phyloP scores from a whole-genome alignment of 2,329 filamentous ascomycete species.

The Alternaria dauci region DNA sequence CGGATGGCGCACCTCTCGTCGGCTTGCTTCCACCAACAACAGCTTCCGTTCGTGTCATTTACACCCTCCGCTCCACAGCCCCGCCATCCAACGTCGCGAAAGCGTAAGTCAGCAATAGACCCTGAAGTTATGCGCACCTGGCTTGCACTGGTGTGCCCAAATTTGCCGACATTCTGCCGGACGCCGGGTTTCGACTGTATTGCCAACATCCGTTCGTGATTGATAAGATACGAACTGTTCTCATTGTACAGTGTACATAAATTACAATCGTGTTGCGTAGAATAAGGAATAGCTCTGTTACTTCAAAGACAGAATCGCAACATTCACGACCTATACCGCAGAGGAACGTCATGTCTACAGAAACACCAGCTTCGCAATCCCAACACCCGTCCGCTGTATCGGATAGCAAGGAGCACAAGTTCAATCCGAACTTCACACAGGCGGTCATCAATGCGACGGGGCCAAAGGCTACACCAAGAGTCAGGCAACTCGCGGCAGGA shows the following conservation, averaged over 20 bases:
- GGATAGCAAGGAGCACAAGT: slow-evolving; percentile 52
- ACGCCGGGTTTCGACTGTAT: slow-evolving; percentile 1
- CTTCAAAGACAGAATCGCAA: neutral
- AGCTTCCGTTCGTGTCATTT: slow-evolving; percentile 24
- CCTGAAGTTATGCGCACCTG: neutral
- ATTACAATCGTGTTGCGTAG: neutral
- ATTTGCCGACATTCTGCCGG: slow-evolving; percentile 11
- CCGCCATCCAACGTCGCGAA: slow-evolving; percentile 15
- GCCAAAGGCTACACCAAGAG: slow-evolving; percentile 70
- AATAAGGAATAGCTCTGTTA: neutral
- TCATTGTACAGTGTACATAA: neutral
- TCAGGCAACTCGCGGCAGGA: slow-evolving; percentile 68
- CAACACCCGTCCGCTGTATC: slow-evolving; percentile 19
- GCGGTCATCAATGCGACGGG: slow-evolving; percentile 77
- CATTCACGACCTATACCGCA: neutral
- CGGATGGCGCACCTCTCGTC: slow-evolving; percentile 30
- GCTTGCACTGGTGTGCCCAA: slow-evolving; percentile 4
- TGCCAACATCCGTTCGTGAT: slow-evolving; percentile 1
- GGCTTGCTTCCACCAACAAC: slow-evolving; percentile 17
- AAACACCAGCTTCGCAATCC: neutral
- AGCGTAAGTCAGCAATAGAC: neutral
- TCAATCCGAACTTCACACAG: slow-evolving; percentile 79
- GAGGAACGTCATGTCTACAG: slow-evolving; percentile 2
- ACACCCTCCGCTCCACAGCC: slow-evolving; percentile 21
- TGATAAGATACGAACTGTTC: neutral